Evolutionary conservation across 2,329 filamentous ascomycete species (phyloP), one percentile per base, ranked within the genome.

Genomic region (Orbilia javanica): DNA sequence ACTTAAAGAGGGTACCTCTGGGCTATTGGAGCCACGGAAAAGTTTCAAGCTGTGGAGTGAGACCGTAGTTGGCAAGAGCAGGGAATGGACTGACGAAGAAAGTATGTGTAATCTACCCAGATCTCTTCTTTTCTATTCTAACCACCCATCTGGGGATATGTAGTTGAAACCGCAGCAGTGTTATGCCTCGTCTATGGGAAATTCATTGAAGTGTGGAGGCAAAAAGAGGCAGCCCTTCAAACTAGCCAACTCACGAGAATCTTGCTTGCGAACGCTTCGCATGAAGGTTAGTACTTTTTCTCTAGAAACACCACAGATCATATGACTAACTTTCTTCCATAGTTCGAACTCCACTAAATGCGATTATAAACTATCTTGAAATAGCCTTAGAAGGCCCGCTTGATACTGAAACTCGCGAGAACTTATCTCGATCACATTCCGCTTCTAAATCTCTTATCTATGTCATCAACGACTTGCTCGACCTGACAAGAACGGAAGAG

Each of bases 281-380:
- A 97, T 80, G 94, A 97, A 85, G 79, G 81, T 81, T 7, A 44
- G 66, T 7, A n/a, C 11, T 18, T 53, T 13, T 18, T 4, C 70
- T 31, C 57, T 6, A 7, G 11, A 29, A 4, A 13, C 25, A 22
- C 1, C 25, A 2, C 10, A 25, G 65, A 70, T 52, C 50, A 18
- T 27, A 18, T 36, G 1, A 60, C 42, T 69, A 39, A 66, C 44
- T 6, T 20, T 1, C 42, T 3, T 15, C 18, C 34, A 4, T 31
- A 82, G 93, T 97, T 7, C 90, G 94, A 62, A 97, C 94, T 0
- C 94, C 94, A 0, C 85, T 97, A 1, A 97, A 97, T 82, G 94
- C 94, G 15, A 97, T 97, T 82, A 96, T 97, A 84, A 97, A 97
- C 81, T 97, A 96, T 80, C 88, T 97, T 0, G 94, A 97, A 81